These are phyloP conservation scores for Antitrichia curtipendula DNA, from an alignment of 225 moss, liverwort and hornwort genomes.

Conservation along the genomic window DNA sequence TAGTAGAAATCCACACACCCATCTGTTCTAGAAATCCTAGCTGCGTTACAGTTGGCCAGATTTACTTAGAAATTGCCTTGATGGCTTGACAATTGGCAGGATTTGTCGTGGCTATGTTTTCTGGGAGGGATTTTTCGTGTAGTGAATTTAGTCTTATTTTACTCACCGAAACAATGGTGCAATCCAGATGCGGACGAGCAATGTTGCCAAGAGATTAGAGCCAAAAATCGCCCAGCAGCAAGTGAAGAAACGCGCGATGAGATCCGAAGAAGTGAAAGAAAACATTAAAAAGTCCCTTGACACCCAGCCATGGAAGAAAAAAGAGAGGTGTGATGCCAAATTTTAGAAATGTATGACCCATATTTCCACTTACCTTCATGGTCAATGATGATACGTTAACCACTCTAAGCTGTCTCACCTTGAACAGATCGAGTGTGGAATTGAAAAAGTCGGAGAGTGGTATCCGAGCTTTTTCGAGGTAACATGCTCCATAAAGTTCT, in stretches of 20 bases:
- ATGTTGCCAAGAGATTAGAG: conserved; percentile 10
- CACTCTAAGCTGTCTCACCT: background rate
- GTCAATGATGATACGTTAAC: background rate
- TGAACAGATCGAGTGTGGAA: conserved; percentile 16
- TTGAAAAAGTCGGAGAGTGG: conserved; percentile 12
- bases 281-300: background rate
- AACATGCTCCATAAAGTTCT: background rate
- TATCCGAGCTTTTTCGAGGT: conserved; percentile 19
- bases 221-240: conserved; percentile 18
- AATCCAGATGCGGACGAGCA: background rate
- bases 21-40: background rate
- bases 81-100: background rate
- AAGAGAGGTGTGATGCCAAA: conserved; percentile 28
- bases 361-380: background rate
- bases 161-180: background rate
- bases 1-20: background rate
- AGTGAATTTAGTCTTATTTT: background rate
- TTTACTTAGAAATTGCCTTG: background rate
- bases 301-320: conserved; percentile 19
- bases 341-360: background rate
- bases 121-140: background rate
- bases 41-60: background rate
- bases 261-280: conserved; percentile 16
- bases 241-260: background rate
- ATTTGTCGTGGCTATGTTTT: background rate